Evolutionary conservation across 2,329 filamentous ascomycete species (phyloP).

Genomic region (Sporothrix brasiliensis): DNA sequence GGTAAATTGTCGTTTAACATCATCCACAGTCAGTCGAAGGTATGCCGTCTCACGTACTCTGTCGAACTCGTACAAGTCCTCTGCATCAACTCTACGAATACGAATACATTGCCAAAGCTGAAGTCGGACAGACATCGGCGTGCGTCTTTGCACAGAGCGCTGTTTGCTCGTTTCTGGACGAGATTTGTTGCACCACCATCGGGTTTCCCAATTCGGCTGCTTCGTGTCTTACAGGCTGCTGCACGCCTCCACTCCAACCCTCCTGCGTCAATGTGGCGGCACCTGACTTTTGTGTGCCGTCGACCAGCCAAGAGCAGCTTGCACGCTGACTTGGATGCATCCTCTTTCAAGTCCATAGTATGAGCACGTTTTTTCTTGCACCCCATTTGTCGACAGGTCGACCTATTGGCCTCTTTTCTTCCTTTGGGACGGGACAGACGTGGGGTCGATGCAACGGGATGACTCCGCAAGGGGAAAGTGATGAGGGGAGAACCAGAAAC

Average conservation of each 20-base stretch:
- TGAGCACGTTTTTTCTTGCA: slow-evolving; percentile 22
- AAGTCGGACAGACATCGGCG: not conserved
- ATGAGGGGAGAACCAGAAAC: not conserved
- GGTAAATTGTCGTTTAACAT: not conserved
- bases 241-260: too few relatives aligned
- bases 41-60: not conserved
- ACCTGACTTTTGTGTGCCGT: not conserved
- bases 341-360: not conserved
- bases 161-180: not conserved
- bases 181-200: not conserved
- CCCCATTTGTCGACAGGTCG: not conserved
- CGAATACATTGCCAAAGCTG: not conserved
- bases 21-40: not conserved
- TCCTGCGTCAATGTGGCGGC: slow-evolving; percentile 21
- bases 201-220: slow-evolving; percentile 8
- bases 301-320: not conserved
- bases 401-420: not conserved
- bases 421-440: not conserved
- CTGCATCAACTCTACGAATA: not conserved
- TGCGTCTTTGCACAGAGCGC: not conserved
- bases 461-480: not conserved
- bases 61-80: not conserved
- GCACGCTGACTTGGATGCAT: not conserved
- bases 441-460: slow-evolving; percentile 15
- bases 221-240: not conserved